Evolutionary conservation across 2,329 filamentous ascomycete species (phyloP), one percentile per base, ranked within the genome.

Genomic region (Penicillium sp.): DNA sequence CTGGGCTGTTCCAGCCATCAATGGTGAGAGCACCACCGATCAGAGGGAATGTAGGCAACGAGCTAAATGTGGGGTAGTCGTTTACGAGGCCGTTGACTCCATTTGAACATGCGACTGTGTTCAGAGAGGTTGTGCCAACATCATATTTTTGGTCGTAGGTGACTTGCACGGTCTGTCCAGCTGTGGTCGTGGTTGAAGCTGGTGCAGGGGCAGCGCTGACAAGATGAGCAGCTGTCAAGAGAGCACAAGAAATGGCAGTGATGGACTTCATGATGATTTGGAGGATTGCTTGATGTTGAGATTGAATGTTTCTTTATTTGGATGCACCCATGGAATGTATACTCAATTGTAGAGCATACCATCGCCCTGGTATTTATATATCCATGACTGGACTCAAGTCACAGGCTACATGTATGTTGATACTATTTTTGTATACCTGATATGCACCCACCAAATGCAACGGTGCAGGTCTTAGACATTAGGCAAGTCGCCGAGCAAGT

Each of bases 101-200:
- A 53, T 76, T 63, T 11, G 74, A 76, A 65, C 76, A 78, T 48
- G 71, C 29, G 45, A 91, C 81, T 5, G 68, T 72, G 33, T 75
- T 79, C 54, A 93, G 72, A 45, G 83, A 79, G 56, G 85, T 82
- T 58, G 64, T 63, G 46, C 71, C 71, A 61, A 87, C 77, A 69
- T 93, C 90, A 77, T 90, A 95, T 69, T 82, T 85, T 21, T 78
- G 76, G 76, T 93, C 90, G 75, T 87, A 93, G 62, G 87, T 88
- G 68, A 92, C 88, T 73, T 68, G 73, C 50, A 78, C 57, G 49
- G 19, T 53, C 42, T 39, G 49, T 11, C 26, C 54, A 1, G 56
- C 48, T 33, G 62, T 55, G 33, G 52, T 56, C 19, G 43, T 52
- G 19, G 60, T 50, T 8, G 60, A 48, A 24, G 62, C 56, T 37